Evolutionary conservation across 805 yeast genomes (phyloP), one percentile per base, ranked within the genome.

Genomic region (Torulaspora indica): DNA sequence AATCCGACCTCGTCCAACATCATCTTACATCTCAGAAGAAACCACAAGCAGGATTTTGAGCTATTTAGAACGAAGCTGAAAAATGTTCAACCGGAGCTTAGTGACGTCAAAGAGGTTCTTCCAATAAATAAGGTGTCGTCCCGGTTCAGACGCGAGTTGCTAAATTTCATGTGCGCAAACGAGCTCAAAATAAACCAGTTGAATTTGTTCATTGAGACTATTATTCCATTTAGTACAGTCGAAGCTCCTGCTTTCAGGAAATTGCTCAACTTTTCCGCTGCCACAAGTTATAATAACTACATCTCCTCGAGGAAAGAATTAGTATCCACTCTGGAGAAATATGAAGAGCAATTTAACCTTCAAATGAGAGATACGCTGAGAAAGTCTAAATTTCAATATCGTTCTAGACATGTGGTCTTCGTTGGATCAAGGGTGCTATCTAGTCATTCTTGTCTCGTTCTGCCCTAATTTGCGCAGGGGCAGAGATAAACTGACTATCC

Each of bases 1-100:
- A 47, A 49, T 35, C 48, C 48, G 23, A 46, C 49, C 27, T 34
- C 48, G 10, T 46, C 50, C 27, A 43, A 43, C 32, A 49, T 49
- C 41, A 43, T 46, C 35, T 38, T 39, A 22, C 50, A 49, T 29
- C 40, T 49, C 37, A 36, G 34, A 15, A 31, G 50, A 31, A 43
- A 45, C 15, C 51, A 47, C 34, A 42, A 31, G 20, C 41, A 24
- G 15, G 53, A 49, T 42, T 47, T 38, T 42, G 49, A 49, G 12
- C 41, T 49, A 2, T 49, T 47, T 36, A 31, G 30, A 25, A 38
- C 23, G 12, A 33, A 31, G 34, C 34, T 34, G 46, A 35, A 35
- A 45, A 24, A 35, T 28, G 22, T 38, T 13, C 49, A 47, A n/a
- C 45, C 44, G 25, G 27, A 43, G 22, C 13, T 47, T 10, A 38